A percentile compares a stretch with the other conserved stretches of the same genome.
These are phyloP conservation scores for Ilyonectria robusta DNA, from an alignment of 2,329 filamentous ascomycete species.

Conservation along the genomic window DNA sequence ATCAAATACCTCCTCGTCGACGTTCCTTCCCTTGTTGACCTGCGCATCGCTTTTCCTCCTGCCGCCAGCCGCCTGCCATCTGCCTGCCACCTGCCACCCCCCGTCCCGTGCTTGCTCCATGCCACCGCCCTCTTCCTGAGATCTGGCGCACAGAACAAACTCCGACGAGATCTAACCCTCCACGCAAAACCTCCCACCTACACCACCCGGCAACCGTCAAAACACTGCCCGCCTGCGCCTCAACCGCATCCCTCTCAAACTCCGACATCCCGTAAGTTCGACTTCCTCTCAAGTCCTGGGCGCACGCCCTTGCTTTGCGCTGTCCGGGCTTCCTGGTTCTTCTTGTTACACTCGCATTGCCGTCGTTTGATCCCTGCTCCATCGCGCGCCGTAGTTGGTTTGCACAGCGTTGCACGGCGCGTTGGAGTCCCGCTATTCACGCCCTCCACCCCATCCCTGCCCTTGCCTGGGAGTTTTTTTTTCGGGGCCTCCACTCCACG, in stretches of 20 bases:
- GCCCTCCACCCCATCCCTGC: constrained; percentile 27
- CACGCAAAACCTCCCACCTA: constrained; percentile 33
- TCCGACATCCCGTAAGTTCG: constrained; percentile 21
- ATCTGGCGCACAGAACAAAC: constrained; percentile 47
- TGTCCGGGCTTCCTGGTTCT: constrained; percentile 26
- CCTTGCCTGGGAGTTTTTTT: constrained; percentile 36
- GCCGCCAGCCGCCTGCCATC: constrained; percentile 27
- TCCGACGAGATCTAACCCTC: constrained; percentile 39
- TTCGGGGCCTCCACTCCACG: constrained; percentile 40
- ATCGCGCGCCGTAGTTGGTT: constrained; percentile 33
- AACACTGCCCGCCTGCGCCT: constrained; percentile 5
- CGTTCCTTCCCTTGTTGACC: constrained; percentile 25
- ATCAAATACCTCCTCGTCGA: constrained; percentile 41
- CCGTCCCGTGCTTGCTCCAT: constrained; percentile 45
- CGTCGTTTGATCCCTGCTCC: constrained; percentile 31
- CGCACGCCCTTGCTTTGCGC: constrained; percentile 15
- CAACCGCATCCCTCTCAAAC: not conserved
- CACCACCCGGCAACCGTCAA: constrained; percentile 22
- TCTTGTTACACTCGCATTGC: constrained; percentile 37
- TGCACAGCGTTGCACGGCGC: constrained; percentile 39
- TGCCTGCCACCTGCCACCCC: constrained; percentile 38
- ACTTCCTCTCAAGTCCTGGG: constrained; percentile 2
- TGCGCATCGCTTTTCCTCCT: constrained; percentile 32
- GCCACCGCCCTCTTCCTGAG: constrained; percentile 41
- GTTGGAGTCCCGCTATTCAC: constrained; percentile 30